Conservation (phyloP, 2,329 filamentous ascomycete genomes). For the Diaporthe sp. region DNA sequence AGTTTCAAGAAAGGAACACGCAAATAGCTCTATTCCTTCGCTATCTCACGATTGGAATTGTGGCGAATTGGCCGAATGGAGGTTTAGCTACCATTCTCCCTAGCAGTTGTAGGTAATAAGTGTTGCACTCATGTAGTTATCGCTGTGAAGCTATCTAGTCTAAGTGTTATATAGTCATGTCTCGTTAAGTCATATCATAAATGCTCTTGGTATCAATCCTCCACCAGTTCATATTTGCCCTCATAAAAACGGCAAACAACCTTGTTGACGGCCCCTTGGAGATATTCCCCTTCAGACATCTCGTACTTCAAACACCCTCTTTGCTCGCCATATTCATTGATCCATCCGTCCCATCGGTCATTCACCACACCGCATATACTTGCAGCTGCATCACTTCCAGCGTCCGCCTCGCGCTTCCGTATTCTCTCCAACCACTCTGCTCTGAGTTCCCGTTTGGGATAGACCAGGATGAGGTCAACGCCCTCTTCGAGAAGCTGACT, state of each 20-base stretch:
- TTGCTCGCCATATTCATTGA: not conserved
- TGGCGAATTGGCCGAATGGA: no score
- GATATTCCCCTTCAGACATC: slow-evolving; percentile 7
- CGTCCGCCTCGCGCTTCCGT: not conserved
- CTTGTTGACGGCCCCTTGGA: not conserved
- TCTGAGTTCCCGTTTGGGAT: slow-evolving; percentile 9
- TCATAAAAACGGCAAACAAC: not conserved
- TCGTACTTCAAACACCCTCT: not conserved
- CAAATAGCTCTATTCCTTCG: no score
- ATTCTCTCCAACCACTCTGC: slow-evolving; percentile 24
- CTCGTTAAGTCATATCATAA: not conserved
- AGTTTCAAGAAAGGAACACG: no score
- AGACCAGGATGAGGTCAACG: slow-evolving; percentile 11
- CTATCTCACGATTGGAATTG: no score
- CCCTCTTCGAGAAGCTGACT: not conserved
- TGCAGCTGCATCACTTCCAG: not conserved
- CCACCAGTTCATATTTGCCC: no score
- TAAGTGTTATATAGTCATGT: not conserved
- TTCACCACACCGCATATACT: not conserved
- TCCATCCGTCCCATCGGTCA: not conserved
- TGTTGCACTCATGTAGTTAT: no score
- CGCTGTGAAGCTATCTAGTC: slow-evolving; percentile 6
- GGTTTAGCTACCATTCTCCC: no score
- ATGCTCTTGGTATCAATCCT: not conserved
- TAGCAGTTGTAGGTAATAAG: no score